Evolutionary conservation across 2,329 filamentous ascomycete genomes (phyloP).

Genomic region (Ophiostoma pallidulum): DNA sequence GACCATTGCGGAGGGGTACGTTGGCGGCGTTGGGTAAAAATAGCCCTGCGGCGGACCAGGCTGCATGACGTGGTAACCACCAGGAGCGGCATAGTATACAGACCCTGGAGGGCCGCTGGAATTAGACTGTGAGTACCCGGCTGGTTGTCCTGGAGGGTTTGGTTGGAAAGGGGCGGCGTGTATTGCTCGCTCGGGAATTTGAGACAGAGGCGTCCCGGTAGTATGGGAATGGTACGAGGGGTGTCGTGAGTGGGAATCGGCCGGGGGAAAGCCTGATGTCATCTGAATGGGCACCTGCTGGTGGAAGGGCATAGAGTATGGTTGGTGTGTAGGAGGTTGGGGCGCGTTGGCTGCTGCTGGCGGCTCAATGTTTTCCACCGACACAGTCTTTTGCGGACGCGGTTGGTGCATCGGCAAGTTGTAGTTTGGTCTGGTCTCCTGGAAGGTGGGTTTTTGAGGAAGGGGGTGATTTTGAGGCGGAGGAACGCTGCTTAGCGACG

Average conservation of each 20-base stretch:
- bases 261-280: slow-evolving; percentile 35
- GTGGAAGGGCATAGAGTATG: slow-evolving; percentile 52
- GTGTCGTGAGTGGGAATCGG: slow-evolving; percentile 54
- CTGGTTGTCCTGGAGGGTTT: slow-evolving; percentile 30
- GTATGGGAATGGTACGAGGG: slow-evolving; percentile 62
- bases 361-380: slow-evolving; percentile 84
- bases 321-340: slow-evolving; percentile 3
- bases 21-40: slow-evolving; percentile 24
- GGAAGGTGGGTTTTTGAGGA: slow-evolving; percentile 47
- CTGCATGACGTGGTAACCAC: slow-evolving; percentile 45
- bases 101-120: not conserved
- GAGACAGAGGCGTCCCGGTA: slow-evolving; percentile 72
- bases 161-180: slow-evolving; percentile 87
- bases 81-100: slow-evolving; percentile 43
- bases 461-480: slow-evolving; percentile 50
- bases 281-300: slow-evolving; percentile 82
- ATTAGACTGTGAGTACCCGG: slow-evolving; percentile 43
- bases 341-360: slow-evolving; percentile 41
- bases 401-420: slow-evolving; percentile 80
- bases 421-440: slow-evolving; percentile 43
- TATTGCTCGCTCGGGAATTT: slow-evolving; percentile 86
- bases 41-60: slow-evolving; percentile 35
- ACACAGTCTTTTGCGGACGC: slow-evolving; percentile 87
- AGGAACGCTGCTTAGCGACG: slow-evolving; percentile 42
- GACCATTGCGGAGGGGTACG: slow-evolving; percentile 22